Conservation (phyloP, 225 moss, liverwort and hornwort species). For the Thuidium tamariscinum region DNA sequence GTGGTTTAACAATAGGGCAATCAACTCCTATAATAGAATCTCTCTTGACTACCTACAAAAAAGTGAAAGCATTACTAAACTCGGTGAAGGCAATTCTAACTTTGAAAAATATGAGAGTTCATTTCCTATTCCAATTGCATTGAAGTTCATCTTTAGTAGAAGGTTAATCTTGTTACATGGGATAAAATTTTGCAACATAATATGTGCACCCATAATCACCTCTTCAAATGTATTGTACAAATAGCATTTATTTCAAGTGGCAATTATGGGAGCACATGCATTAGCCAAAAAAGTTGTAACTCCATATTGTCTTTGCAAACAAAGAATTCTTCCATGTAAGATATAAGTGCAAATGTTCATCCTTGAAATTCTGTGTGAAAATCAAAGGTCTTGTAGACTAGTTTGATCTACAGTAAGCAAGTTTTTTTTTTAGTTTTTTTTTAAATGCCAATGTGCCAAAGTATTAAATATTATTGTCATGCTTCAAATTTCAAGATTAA, state of each 20-base stretch:
- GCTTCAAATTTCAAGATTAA: too few species aligned
- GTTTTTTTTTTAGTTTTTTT: too few species aligned
- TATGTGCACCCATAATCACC: not conserved
- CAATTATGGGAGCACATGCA: rapidly evolving
- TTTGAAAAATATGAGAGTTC: not conserved
- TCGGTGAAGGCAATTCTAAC: not conserved
- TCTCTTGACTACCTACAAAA: rapidly evolving
- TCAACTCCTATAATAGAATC: not conserved
- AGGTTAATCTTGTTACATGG: not conserved
- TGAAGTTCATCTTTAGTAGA: not conserved
- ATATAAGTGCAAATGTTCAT: too few species aligned
- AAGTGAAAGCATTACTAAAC: not conserved
- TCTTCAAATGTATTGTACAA: not conserved
- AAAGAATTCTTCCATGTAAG: too few species aligned
- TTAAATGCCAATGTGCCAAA: too few species aligned
- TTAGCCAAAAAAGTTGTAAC: not conserved
- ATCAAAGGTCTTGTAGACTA: too few species aligned
- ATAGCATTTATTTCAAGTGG: not conserved
- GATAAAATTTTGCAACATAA: not conserved
- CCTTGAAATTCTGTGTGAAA: too few species aligned
- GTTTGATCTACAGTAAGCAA: too few species aligned
- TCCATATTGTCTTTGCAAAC: too few species aligned
- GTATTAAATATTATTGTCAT: too few species aligned
- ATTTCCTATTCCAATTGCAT: too few species aligned
- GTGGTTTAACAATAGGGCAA: not conserved